These are phyloP conservation scores for Penicillium maclennaniae DNA, from an alignment of 495 filamentous ascomycete species.

Conservation along the genomic window DNA sequence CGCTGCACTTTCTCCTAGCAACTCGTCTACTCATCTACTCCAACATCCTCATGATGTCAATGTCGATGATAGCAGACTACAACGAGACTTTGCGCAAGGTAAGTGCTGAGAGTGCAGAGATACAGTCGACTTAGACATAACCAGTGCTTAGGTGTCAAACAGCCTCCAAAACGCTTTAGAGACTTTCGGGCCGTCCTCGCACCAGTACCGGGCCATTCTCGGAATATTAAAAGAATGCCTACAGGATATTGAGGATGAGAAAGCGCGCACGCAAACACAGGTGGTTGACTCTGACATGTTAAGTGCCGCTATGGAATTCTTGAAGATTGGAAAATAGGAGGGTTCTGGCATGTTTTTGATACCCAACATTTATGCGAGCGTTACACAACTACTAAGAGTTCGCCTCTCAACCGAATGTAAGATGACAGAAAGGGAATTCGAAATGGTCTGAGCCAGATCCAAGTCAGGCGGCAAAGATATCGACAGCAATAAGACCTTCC, in stretches of 20 bases:
- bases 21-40: neutral
- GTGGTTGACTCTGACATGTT: slow-evolving; percentile 33
- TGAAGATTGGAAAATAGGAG: slow-evolving; percentile 30
- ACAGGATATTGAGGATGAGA: slow-evolving; percentile 26
- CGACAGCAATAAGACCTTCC: neutral
- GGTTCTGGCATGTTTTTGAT: slow-evolving; percentile 1
- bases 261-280: neutral
- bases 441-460: neutral
- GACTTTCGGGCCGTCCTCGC: slow-evolving; percentile 39
- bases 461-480: neutral
- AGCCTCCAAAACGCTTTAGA: slow-evolving; percentile 41
- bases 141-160: slow-evolving; percentile 31
- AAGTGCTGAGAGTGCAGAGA: neutral
- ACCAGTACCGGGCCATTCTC: slow-evolving; percentile 36
- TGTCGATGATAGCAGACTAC: slow-evolving; percentile 22
- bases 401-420: too few relatives aligned
- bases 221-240: slow-evolving; percentile 37
- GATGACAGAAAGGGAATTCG: too few relatives aligned
- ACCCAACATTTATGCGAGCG: slow-evolving; percentile 4
- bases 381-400: neutral
- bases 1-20: neutral
- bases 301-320: slow-evolving; percentile 38
- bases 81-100: slow-evolving; percentile 34
- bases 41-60: neutral
- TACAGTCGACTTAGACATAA: neutral